A percentile compares a stretch with the other conserved stretches of the same genome.
phyloP scores from a whole-genome alignment of 208 protist genomes.

The Leishmania aethiopica region DNA sequence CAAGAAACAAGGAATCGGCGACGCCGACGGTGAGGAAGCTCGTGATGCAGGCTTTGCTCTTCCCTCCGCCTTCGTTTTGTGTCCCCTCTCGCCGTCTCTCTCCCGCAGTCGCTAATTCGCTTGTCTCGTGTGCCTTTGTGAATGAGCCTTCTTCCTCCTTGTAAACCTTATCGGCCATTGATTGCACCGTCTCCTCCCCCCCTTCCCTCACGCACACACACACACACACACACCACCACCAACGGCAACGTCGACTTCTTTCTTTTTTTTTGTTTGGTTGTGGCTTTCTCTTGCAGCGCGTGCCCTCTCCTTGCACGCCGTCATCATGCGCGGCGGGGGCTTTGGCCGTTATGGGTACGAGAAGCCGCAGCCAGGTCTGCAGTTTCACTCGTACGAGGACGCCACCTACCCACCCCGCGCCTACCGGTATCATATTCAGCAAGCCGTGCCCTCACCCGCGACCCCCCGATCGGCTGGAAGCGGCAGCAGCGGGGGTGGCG shows the following conservation, averaged over 20 bases:
- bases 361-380: constrained; percentile 28
- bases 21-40: background rate
- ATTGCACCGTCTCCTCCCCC: background rate
- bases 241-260: background rate
- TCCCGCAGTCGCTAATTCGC: background rate
- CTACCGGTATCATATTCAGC: constrained; percentile 71
- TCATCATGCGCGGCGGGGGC: constrained; percentile 29
- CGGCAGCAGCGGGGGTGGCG: background rate
- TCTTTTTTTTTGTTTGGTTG: background rate
- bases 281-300: background rate
- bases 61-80: background rate
- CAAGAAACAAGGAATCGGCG: background rate
- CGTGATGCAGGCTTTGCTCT: background rate
- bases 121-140: background rate
- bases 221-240: background rate
- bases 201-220: background rate
- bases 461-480: background rate
- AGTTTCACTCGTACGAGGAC: constrained; percentile 60
- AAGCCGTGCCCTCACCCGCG: background rate
- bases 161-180: background rate
- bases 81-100: background rate
- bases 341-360: constrained; percentile 36
- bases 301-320: background rate
- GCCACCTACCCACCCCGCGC: constrained; percentile 72
- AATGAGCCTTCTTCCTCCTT: constrained; percentile 1